Conservation (phyloP, 106 monocot genomes). For the Phalaenopsis equestris region DNA sequence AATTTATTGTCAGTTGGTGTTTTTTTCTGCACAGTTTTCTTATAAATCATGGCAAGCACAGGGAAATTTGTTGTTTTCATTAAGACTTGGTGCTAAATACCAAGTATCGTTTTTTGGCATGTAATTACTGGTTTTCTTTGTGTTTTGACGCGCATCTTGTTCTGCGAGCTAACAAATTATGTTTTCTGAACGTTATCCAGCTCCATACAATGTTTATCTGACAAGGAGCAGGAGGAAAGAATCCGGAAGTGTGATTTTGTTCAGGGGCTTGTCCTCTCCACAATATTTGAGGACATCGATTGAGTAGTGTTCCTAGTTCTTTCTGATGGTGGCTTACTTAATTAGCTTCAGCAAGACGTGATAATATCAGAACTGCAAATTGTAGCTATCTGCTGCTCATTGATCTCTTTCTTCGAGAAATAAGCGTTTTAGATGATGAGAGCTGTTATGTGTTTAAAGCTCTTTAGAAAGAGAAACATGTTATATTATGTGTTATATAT, state of each 20-base stretch:
- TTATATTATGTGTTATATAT: too few species aligned
- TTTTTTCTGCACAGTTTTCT: too few species aligned
- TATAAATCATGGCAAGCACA: too few species aligned
- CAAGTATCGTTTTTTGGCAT: too few species aligned
- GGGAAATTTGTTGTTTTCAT: too few species aligned
- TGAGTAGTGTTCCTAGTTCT: not conserved
- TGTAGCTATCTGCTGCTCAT: not conserved
- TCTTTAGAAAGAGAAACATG: too few species aligned
- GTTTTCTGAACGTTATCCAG: slow-evolving; percentile 9
- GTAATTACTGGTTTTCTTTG: not conserved
- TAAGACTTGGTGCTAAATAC: too few species aligned
- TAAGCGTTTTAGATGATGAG: too few species aligned
- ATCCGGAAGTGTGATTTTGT: slow-evolving; percentile 45
- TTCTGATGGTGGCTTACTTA: not conserved
- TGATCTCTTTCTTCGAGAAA: not conserved
- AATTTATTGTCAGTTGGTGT: too few species aligned
- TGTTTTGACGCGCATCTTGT: not conserved
- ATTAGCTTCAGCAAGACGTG: not conserved
- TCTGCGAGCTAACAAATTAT: not conserved
- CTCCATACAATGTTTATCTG: slow-evolving; percentile 27
- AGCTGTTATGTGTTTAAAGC: too few species aligned
- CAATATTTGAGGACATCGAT: slow-evolving; percentile 31
- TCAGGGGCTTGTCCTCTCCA: slow-evolving; percentile 42
- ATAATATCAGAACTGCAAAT: not conserved
- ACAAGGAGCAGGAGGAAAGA: slow-evolving; percentile 54